These are phyloP conservation scores for Metschnikowia proteae DNA, from an alignment of 805 yeast genomes.

Conservation along the genomic window DNA sequence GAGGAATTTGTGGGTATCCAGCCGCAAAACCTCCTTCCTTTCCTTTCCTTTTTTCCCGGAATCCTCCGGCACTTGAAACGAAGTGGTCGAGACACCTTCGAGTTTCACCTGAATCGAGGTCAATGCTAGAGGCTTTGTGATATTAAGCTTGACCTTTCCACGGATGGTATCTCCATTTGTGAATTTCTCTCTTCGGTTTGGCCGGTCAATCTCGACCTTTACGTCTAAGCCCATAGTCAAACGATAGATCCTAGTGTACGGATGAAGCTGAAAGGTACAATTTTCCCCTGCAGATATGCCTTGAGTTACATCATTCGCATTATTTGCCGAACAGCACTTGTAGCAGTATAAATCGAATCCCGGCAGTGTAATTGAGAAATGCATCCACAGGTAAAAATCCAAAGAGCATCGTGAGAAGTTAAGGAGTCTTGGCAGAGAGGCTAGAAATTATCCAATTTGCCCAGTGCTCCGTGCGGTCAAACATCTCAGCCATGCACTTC, in stretches of 20 bases:
- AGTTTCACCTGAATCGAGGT: slow-evolving; percentile 49
- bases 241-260: neutral
- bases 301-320: no score
- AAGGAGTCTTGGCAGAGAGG: no score
- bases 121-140: slow-evolving; percentile 40
- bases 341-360: no score
- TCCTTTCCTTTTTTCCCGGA: slow-evolving; percentile 9
- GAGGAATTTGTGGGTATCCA: slow-evolving; percentile 44
- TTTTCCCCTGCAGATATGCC: no score
- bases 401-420: no score
- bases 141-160: slow-evolving; percentile 40
- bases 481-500: no score
- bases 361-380: no score
- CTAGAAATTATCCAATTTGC: no score
- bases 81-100: slow-evolving; percentile 45
- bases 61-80: slow-evolving; percentile 26
- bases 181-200: slow-evolving; percentile 33
- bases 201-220: slow-evolving; percentile 29
- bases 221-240: slow-evolving; percentile 21
- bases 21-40: slow-evolving; percentile 20
- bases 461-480: no score
- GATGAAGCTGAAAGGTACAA: no score
- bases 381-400: no score
- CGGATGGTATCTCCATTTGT: slow-evolving; percentile 44
- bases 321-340: no score